Evolutionary conservation across 1,284 basidiomycete genomes (phyloP), one percentile per base, ranked within the genome.

Genomic region (Paramarasmius palmivorus): DNA sequence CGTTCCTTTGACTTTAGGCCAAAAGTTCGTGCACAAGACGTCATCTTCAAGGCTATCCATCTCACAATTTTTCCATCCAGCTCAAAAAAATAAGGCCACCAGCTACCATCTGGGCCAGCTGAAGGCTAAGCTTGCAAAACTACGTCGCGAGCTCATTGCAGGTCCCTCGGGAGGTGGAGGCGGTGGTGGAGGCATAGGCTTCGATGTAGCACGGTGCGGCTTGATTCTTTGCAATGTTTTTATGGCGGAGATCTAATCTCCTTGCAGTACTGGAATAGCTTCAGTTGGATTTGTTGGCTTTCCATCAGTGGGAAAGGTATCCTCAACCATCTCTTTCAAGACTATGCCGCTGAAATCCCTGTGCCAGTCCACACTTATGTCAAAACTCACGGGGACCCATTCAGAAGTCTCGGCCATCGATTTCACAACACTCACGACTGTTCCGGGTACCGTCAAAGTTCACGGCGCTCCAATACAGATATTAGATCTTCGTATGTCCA

Each of bases 381-480:
- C 95, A 41, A 98, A 96, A 68, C 79, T 99, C 56, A 99, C 96
- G 45, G 97, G 97, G 52, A 99, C 96, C 20, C 92, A 95, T 64
- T 98, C 95, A 37, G 95, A 98, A 72, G 89, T 90, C n/a, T 98
- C 97, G 6, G 95, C 92, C 59, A 99, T 99, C 67, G 96, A 99
- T 70, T 99, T 99, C 76, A 99, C 97, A 1, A 93, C 90, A 12
- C 82, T 92, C 26, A 92, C 90, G 1, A 95, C 92, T 29, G 95
- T 99, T 1, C 97, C 97, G 6, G 97, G 97, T 44, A 98, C 96
- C 1, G 71, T 99, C 59, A 93, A 92, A 68, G 92, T 97, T 1
- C 92, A 94, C 59, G 93, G 94, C n/a, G 93, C 95, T 36, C 92
- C 92, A 35, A 93, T 97, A 64, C 90, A 93, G 61, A 92, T 92